A percentile compares a stretch with the other conserved stretches of the same genome.
These are phyloP conservation scores for Paramecium pentaurelia DNA, from an alignment of 73 alveolate species.

Conservation along the genomic window DNA sequence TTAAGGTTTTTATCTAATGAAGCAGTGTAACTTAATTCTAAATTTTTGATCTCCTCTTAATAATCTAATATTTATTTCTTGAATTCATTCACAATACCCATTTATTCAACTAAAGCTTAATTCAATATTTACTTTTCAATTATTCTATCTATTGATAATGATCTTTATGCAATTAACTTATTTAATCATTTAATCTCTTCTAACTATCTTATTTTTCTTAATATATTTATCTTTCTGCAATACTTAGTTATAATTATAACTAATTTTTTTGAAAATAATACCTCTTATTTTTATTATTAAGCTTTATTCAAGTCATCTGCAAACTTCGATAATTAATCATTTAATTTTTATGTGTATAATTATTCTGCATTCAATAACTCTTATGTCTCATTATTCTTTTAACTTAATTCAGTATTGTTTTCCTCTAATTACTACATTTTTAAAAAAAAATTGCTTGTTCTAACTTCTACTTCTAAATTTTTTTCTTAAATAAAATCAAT, in stretches of 20 bases:
- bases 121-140: neutral
- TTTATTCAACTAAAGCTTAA: neutral
- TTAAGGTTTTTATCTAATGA: neutral
- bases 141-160: neutral
- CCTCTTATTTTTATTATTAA: neutral
- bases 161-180: neutral
- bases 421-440: neutral
- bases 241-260: neutral
- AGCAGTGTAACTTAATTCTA: slow-evolving; percentile 3
- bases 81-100: neutral
- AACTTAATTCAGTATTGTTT: neutral
- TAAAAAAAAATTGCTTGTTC: neutral
- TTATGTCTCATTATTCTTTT: neutral
- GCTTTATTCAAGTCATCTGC: neutral
- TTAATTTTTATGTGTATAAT: neutral
- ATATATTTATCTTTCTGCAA: neutral
- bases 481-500: neutral
- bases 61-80: neutral
- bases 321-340: neutral
- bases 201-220: neutral
- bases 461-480: neutral
- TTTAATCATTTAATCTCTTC: neutral
- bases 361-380: neutral
- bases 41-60: neutral
- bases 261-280: neutral